Base-by-base conservation (phyloP, 208 protist species). In the Trypanosoma theileri region DNA sequence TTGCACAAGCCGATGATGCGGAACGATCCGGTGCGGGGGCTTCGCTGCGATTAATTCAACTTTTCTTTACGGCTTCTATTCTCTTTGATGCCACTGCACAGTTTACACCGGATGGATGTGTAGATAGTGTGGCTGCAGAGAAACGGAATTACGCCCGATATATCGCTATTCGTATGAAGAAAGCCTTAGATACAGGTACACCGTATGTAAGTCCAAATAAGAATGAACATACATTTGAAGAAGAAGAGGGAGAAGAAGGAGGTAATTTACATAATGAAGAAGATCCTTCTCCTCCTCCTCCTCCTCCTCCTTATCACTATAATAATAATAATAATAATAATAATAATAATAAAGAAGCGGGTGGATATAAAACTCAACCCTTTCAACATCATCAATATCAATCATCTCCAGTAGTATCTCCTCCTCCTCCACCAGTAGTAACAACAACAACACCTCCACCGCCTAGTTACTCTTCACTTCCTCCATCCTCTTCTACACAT, bases 121-220 rank as follows among this genome's bases (percentile, higher is more conserved):
- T 93, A 64, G 84, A 95, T 59, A 48, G 59, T 22, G 81, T 92
- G 26, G 82, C 86, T 10, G 73, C 70, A 22, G 73, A 91, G 59
- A 90, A 90, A 68, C 84, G 79, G 35, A 82, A 84, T 54, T 95
- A 95, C 51, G 89, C 89, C 1, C 89, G 92, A 53, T 92, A 89
- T 70, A 89, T 82, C 46, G 86, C 86, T 10, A 59, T 80, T 4
- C 68, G 71, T 40, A 92, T 95, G 81, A 91, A 92, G 62, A 89
- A 88, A 56, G 74, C 82, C 3, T 63, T 95, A 8, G 79, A 85
- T 50, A 73, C 28, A 7, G 74, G 78, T 3, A 64, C 59, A 16
- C 65, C 82, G 1, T 95, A 95, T 70, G 71, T 78, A 16, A 84
- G 78, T 59, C 75, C 74, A 11, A 92, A 92, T 64, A 50, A 9